Evolutionary conservation across 495 filamentous ascomycete species (phyloP), one percentile per base, ranked within the genome.

Genomic region (Ascodesmis nigricans): DNA sequence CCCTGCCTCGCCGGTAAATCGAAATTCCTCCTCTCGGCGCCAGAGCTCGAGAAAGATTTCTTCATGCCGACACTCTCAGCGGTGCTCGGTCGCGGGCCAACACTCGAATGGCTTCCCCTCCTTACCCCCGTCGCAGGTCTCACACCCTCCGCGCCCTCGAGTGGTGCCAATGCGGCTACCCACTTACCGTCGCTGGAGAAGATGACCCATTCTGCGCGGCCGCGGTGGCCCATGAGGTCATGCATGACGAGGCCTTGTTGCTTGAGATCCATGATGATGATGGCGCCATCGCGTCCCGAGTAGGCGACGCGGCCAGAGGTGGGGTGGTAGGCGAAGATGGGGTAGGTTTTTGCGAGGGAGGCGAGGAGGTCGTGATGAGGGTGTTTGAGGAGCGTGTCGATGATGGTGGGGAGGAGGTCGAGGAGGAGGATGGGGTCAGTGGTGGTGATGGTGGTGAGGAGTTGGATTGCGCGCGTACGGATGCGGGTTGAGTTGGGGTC

Each of bases 191-290:
- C 47, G 0, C 26, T 18, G 0, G 23, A 41, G 22, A 49, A 50
- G 0, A 33, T 31, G 6, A 50, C 31, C 16, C 40, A 36, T 9
- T 25, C 41, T 3, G 38, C 47, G 2, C 42, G 30, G 21, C 16
- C 29, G 15, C 29, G 14, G 10, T 50, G 47, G 4, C 47, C 47
- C 9, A 39, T 35, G 1, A 50, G 38, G 2, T 39, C 31, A 18
- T 42, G 34, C 26, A 32, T 32, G 10, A 37, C 40, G 0, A 19
- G 11, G 3, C 41, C 37, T n/a, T n/a, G n/a, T 6, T 36, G 24
- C 34, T 49, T 49, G 22, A 50, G 41, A 14, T 50, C 47, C 13
- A 38, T 49, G 10, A 50, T 29, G 20, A 45, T 35, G n/a, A 50
- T 38, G 11, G 25, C 15, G 1, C 41, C 46, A 1, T 38, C 33